These are phyloP conservation scores for Phyllostachys edulis DNA, from an alignment of 176 grass and related monocot genomes.

Conservation along the genomic window DNA sequence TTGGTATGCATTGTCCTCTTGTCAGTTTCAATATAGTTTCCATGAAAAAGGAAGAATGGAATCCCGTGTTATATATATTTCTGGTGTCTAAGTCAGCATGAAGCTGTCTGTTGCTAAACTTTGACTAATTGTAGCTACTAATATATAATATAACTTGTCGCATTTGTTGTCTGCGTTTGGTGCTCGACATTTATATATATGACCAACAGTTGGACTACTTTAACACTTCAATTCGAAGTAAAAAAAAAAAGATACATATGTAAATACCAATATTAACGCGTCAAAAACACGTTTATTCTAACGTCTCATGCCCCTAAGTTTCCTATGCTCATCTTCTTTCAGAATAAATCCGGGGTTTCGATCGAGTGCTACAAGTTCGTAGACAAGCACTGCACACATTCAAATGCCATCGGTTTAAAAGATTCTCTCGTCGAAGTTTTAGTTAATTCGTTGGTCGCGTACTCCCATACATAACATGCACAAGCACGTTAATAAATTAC, in stretches of 20 bases:
- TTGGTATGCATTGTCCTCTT: not conserved
- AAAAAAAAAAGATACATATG: not conserved
- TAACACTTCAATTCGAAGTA: not conserved
- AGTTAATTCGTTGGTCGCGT: not conserved
- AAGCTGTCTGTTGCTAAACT: not conserved
- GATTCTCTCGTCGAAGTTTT: not conserved
- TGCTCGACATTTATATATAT: not conserved
- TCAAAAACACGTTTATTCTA: not conserved
- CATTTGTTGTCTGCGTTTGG: not conserved
- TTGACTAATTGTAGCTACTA: no score
- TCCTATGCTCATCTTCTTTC: not conserved
- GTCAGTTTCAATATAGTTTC: not conserved
- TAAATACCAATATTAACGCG: not conserved
- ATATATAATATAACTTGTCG: not conserved
- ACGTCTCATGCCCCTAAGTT: not conserved
- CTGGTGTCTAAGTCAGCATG: not conserved
- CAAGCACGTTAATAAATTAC: not conserved
- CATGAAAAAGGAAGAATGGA: not conserved
- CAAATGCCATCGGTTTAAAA: not conserved
- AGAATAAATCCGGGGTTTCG: not conserved
- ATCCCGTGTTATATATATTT: not conserved
- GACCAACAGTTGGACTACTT: not conserved
- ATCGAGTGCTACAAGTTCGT: not conserved
- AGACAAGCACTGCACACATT: not conserved
- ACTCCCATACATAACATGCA: not conserved